phyloP scores from a whole-genome alignment of 129 eudicot species.

The Flaveria robusta region DNA sequence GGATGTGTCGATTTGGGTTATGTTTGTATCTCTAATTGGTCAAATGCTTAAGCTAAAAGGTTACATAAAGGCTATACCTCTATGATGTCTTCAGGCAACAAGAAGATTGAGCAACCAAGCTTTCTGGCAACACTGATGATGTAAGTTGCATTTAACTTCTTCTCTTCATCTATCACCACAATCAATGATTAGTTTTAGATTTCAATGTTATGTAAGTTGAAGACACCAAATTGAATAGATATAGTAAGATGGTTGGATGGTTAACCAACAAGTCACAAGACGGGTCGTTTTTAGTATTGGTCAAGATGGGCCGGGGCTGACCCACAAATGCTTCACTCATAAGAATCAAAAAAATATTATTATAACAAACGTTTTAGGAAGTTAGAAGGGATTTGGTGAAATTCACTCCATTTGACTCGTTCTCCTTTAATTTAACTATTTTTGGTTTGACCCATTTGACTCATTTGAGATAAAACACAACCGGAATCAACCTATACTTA shows the following conservation, averaged over 20 bases:
- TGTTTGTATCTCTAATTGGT: not conserved
- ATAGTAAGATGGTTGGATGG: not conserved
- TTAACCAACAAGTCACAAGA: not conserved
- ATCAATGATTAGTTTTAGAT: no score
- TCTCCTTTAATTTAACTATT: not conserved
- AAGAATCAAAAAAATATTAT: not conserved
- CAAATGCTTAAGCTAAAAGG: not conserved
- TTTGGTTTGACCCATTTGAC: not conserved
- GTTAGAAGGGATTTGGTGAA: not conserved
- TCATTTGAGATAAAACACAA: not conserved
- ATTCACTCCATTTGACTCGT: not conserved
- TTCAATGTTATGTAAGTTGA: no score
- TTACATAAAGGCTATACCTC: constrained; percentile 55
- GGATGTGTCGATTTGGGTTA: not conserved
- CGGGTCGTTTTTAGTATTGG: not conserved
- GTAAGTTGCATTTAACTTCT: constrained; percentile 92
- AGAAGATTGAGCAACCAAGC: constrained; percentile 91
- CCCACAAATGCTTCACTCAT: not conserved
- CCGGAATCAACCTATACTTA: not conserved
- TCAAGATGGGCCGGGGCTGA: not conserved
- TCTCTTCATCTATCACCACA: constrained; percentile 77
- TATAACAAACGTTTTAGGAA: not conserved
- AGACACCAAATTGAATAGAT: constrained; percentile 2
- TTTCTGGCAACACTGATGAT: constrained; percentile 96
- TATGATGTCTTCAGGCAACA: constrained; percentile 97